phyloP scores from a whole-genome alignment of 768 basidiomycete genomes.

The Leccinum aurantiacum region DNA sequence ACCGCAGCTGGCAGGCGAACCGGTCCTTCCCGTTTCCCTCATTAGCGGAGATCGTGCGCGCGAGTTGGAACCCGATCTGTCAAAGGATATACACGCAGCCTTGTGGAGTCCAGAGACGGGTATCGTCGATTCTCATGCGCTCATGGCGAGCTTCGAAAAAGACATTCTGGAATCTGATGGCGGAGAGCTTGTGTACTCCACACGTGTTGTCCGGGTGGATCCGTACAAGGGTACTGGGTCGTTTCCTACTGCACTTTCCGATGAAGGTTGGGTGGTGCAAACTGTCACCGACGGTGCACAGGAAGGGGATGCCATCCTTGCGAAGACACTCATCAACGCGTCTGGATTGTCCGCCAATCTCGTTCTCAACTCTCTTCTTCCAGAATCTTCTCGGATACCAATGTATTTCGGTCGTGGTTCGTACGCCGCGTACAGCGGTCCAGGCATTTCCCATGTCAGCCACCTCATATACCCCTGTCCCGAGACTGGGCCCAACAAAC shows the following conservation, averaged over 20 bases:
- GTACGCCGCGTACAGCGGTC: constrained; percentile 85
- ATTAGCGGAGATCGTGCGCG: constrained; percentile 67
- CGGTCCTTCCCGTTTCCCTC: constrained; percentile 61
- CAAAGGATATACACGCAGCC: constrained; percentile 63
- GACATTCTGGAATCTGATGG: constrained; percentile 72
- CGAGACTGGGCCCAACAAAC: constrained; percentile 51
- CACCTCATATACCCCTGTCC: constrained; percentile 94
- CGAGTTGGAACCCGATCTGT: constrained; percentile 82
- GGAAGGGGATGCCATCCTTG: constrained; percentile 64
- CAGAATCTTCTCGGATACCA: constrained; percentile 55
- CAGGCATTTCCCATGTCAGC: constrained; percentile 62
- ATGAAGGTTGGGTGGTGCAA: constrained; percentile 88
- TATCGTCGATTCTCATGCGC: constrained; percentile 81
- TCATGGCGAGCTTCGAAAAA: constrained; percentile 81
- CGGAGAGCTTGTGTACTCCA: constrained; percentile 73
- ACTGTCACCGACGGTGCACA: constrained; percentile 54
- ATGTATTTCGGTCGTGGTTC: constrained; percentile 84
- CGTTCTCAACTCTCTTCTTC: constrained; percentile 69
- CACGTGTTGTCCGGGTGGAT: constrained; percentile 85
- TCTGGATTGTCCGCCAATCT: constrained; percentile 73
- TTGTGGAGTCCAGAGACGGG: constrained; percentile 87
- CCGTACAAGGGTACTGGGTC: constrained; percentile 38
- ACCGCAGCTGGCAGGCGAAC: constrained; percentile 23
- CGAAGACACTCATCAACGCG: constrained; percentile 78
- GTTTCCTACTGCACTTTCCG: constrained; percentile 29